Base-by-base conservation (phyloP, 2,329 filamentous ascomycete species). In the Botryotinia globosa region DNA sequence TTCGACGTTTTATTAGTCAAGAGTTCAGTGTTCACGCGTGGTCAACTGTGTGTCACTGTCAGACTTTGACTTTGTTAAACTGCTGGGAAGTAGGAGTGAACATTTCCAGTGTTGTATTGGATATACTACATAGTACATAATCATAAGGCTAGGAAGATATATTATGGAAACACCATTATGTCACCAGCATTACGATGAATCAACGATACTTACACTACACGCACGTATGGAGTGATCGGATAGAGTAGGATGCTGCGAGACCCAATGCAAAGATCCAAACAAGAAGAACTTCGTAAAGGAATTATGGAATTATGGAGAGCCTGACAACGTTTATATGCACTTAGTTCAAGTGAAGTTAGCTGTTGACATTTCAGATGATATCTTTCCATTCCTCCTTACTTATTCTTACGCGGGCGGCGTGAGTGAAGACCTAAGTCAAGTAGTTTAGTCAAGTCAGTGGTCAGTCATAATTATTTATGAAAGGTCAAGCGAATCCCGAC, bases 141-240 rank as follows among this genome's bases (percentile, higher is more conserved):
- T 54, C 9, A 18, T 22, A 22, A 67, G 54, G 54, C 48, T 42
- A 67, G 34, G 48, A 67, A 67, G 48, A 66, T 6, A 54, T 39
- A 66, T 39, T 39, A 54, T 66, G 64, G 64, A 39, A n/a, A 18
- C 32, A 22, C 29, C 45, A 54, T 48, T 34, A 66, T 54, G 64
- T 66, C 63, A 66, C 44, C 63, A 37, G 62, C 62, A 62, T 62
- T 62, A 37, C 25, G 63, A 51, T 66, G 63, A 66, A 66, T 66
- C 63, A 51, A 37, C 18, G 44, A 66, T 51, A 51, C 32, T 44
- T 37, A 66, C 29, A 6, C 32, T 25, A 25, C 58, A 39, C 58
- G 58, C 34, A 61, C 44, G n/a, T 51, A 66, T 66, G 44, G 44
- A 66, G 63, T 37, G 14, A 20, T 25, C 63, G 63, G 20, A 65